Evolutionary conservation across 1,284 basidiomycete species (phyloP), one percentile per base, ranked within the genome.

Genomic region (Austroboletus rostrupii): DNA sequence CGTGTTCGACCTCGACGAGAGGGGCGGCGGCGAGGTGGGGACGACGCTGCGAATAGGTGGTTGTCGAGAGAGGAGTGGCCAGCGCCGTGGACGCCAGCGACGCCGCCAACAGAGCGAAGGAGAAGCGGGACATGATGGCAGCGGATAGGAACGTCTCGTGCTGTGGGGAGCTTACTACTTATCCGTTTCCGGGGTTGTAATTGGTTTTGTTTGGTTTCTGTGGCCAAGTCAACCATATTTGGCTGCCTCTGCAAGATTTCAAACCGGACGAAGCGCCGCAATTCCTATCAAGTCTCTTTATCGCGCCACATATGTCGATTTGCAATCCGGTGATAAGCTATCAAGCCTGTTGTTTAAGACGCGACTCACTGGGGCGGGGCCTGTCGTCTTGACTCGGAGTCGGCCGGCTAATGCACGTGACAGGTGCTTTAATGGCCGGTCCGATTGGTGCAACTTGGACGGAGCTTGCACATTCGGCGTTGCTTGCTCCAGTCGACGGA

Each of bases 51-150:
- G 71, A 59, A 57, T 76, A 70, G 19, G 76, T 64, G 57, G 69
- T 70, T 10, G 87, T 90, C 49, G 87, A 87, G 55, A 90, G 82
- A 29, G 87, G 87, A 3, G 79, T 78, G 20, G 77, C 73, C 35
- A 71, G 61, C 45, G 66, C 67, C 11, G 68, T 53, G 41, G 71
- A 65, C 43, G 68, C 74, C 50, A 79, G 55, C 50, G 74, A 75
- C 57, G 67, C 69, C 49, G 72, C 73, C 58, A 79, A 52, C 35
- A 80, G 56, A 35, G 70, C 61, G 43, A 73, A 56, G 49, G 60
- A 56, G 35, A 72, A 55, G 47, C 60, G 69, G 45, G 73, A 65
- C 78, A 78, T 79, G 69, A 8, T 54, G 45, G 62, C 23, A 7
- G n/a, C 49, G 57, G 53, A 48, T 53, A 40, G 48, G 50, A 50